Evolutionary conservation across 208 protist genomes (phyloP).

Genomic region (Leishmania braziliensis): DNA sequence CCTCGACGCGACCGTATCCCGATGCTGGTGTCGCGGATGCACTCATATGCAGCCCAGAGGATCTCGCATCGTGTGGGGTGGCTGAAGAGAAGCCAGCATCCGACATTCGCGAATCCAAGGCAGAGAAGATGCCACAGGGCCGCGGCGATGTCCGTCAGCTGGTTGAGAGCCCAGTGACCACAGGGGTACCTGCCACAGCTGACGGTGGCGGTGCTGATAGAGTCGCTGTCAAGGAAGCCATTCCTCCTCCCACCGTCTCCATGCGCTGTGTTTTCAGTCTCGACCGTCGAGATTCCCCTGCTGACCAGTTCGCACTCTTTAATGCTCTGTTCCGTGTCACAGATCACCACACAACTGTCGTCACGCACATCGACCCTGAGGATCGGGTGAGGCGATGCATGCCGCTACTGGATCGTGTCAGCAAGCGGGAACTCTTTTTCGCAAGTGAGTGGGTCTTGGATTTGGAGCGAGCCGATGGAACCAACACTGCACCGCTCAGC

Average conservation of each 20-base stretch:
- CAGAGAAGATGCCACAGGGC: background rate
- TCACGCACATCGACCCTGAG: constrained; percentile 39
- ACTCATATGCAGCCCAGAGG: background rate
- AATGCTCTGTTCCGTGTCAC: constrained; percentile 49
- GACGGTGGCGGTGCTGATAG: background rate
- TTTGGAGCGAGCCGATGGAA: constrained; percentile 11
- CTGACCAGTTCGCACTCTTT: background rate
- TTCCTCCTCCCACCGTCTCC: constrained; percentile 24
- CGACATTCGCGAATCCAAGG: background rate
- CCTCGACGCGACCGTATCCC: background rate
- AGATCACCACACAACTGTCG: constrained; percentile 38
- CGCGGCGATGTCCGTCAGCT: background rate
- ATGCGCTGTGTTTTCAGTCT: constrained; percentile 22
- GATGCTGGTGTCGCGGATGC: background rate
- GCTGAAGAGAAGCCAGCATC: background rate
- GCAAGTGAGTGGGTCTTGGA: constrained; percentile 44
- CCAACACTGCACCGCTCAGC: background rate
- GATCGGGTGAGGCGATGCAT: constrained; percentile 43
- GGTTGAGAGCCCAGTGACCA: background rate
- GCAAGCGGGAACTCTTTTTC: constrained; percentile 40
- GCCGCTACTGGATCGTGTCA: constrained; percentile 41
- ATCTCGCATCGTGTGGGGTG: background rate
- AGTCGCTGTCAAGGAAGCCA: background rate
- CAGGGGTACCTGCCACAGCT: background rate
- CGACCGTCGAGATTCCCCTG: background rate